phyloP scores from a whole-genome alignment of 495 filamentous ascomycete species.

The Neurospora terricola region DNA sequence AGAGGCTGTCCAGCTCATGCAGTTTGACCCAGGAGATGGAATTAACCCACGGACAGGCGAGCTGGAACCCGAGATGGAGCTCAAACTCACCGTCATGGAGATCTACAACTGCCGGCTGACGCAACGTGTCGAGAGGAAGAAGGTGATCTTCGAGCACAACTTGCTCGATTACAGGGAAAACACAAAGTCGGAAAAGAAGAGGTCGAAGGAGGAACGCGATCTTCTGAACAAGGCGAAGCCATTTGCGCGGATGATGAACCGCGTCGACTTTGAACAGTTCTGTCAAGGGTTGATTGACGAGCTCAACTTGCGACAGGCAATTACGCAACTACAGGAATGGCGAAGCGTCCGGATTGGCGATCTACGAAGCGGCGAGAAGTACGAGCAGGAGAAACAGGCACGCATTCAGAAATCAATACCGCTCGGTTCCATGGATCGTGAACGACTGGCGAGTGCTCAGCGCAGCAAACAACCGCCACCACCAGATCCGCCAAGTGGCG shows the following conservation, averaged over 20 bases:
- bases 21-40: conserved; percentile 93
- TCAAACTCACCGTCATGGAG: conserved; percentile 97
- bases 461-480: conserved; percentile 46
- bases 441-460: conserved; percentile 54
- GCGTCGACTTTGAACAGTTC: conserved; percentile 78
- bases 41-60: conserved; percentile 73
- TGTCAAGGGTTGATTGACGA: conserved; percentile 79
- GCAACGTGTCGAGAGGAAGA: conserved; percentile 87
- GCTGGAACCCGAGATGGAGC: conserved; percentile 84
- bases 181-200: conserved; percentile 78
- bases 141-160: conserved; percentile 90
- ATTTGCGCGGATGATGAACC: conserved; percentile 94
- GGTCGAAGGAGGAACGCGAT: conserved; percentile 88
- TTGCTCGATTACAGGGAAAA: conserved; percentile 90
- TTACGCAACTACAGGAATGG: conserved; percentile 91
- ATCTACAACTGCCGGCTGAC: conserved; percentile 95
- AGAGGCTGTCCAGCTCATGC: conserved; percentile 95
- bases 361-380: conserved; percentile 81
- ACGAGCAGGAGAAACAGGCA: conserved; percentile 78
- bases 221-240: conserved; percentile 88
- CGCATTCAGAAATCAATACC: conserved; percentile 61
- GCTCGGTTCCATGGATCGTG: conserved; percentile 71
- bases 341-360: conserved; percentile 72
- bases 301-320: conserved; percentile 80
- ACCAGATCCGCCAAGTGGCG: conserved; percentile 60